These are phyloP conservation scores for Reutealis trisperma DNA, from an alignment of 345 rosid species.

Conservation along the genomic window DNA sequence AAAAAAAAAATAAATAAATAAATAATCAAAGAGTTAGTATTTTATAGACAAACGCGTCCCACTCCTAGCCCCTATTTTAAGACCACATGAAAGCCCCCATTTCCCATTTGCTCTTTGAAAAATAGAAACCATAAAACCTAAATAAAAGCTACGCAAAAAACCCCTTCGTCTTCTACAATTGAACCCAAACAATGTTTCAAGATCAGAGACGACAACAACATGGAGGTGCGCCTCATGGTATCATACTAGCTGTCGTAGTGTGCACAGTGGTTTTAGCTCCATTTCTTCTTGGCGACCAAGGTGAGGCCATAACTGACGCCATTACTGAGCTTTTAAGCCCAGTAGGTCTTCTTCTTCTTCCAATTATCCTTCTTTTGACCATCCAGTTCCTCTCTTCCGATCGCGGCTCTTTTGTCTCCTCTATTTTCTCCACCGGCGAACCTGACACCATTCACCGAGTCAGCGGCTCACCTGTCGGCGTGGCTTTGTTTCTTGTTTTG, in stretches of 20 bases:
- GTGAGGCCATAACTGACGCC: conserved; percentile 72
- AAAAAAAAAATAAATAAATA: too few species aligned
- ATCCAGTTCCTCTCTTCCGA: conserved; percentile 90
- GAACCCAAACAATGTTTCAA: conserved; percentile 25
- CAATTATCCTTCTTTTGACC: conserved; percentile 64
- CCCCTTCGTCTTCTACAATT: neutral
- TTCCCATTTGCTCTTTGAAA: neutral
- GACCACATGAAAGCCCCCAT: neutral
- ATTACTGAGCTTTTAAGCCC: conserved; percentile 80
- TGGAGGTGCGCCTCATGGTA: conserved; percentile 64
- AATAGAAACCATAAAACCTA: neutral
- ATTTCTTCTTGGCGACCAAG: conserved; percentile 67
- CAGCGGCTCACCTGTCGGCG: conserved; percentile 77
- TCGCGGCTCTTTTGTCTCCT: conserved; percentile 59
- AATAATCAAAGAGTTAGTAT: too few species aligned
- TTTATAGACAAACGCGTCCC: conserved; percentile 10
- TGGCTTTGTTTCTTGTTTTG: conserved; percentile 61
- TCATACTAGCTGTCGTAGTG: conserved; percentile 66
- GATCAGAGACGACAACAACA: conserved; percentile 25
- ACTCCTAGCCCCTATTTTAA: conserved; percentile 8
- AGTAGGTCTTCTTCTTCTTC: conserved; percentile 71
- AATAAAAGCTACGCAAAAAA: neutral
- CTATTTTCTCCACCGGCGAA: conserved; percentile 63
- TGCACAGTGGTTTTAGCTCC: conserved; percentile 67
- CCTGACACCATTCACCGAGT: conserved; percentile 67